Evolutionary conservation across 2,329 filamentous ascomycete species (phyloP).

Genomic region (Neofusicoccum ribis): DNA sequence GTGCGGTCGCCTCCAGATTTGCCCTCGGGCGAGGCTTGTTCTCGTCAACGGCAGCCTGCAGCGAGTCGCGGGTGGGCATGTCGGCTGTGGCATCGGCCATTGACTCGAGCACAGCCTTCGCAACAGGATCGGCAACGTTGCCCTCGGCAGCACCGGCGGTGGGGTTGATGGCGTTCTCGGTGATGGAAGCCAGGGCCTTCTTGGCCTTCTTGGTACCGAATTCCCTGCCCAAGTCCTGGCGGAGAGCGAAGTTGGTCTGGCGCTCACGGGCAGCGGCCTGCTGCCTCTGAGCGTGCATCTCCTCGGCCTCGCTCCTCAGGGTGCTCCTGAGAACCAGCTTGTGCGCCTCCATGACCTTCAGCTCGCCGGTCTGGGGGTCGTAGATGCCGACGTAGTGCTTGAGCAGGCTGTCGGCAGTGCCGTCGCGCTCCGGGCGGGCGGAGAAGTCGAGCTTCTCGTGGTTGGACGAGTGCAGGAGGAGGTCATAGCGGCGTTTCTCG

Average conservation of each 20-base stretch:
- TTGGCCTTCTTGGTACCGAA: slow-evolving; percentile 86
- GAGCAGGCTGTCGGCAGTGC: slow-evolving; percentile 49
- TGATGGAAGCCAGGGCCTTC: slow-evolving; percentile 70
- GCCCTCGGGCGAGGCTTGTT: slow-evolving; percentile 72
- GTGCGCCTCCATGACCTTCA: slow-evolving; percentile 55
- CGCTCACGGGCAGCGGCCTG: slow-evolving; percentile 28
- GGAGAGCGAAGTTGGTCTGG: slow-evolving; percentile 24
- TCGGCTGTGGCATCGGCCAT: slow-evolving; percentile 62
- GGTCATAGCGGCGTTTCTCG: slow-evolving; percentile 42
- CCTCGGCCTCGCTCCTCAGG: slow-evolving; percentile 45
- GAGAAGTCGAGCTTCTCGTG: slow-evolving; percentile 62
- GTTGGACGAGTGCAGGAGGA: slow-evolving; percentile 62
- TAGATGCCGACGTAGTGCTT: slow-evolving; percentile 64
- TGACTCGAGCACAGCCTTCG: slow-evolving; percentile 56
- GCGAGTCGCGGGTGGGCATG: slow-evolving; percentile 67
- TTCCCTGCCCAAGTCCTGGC: slow-evolving; percentile 63
- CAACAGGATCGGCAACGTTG: slow-evolving; percentile 30
- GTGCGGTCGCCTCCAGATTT: slow-evolving; percentile 65
- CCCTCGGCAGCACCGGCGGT: slow-evolving; percentile 27
- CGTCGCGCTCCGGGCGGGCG: slow-evolving; percentile 52
- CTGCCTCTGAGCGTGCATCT: slow-evolving; percentile 37
- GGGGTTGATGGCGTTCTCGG: slow-evolving; percentile 67
- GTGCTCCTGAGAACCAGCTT: slow-evolving; percentile 57
- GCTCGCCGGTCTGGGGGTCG: slow-evolving; percentile 54
- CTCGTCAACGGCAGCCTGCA: slow-evolving; percentile 64